Evolutionary conservation across 306 rosid genomes (phyloP).

Genomic region (Trifolium pratense): DNA sequence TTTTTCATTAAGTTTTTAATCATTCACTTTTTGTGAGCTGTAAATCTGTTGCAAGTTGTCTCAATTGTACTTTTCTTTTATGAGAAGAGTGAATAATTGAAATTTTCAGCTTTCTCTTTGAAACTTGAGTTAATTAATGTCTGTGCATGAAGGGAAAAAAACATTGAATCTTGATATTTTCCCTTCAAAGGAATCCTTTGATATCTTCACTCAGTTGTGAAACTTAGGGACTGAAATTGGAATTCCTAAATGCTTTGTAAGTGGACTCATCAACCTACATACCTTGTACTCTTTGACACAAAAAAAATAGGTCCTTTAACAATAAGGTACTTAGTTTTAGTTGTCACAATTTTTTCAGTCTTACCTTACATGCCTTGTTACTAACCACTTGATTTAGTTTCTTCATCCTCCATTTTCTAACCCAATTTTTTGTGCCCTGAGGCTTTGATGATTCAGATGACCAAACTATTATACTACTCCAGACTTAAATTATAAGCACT

Average conservation of each 20-base stretch:
- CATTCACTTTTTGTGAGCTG: slow-evolving; percentile 28
- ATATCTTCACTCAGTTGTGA: slow-evolving; percentile 49
- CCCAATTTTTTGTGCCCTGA: slow-evolving; percentile 23
- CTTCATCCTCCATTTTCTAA: slow-evolving; percentile 30
- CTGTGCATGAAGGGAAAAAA: slow-evolving; percentile 37
- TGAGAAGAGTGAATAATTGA: slow-evolving; percentile 43
- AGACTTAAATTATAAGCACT: not conserved
- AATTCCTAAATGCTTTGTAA: slow-evolving; percentile 38
- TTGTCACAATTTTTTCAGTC: slow-evolving; percentile 27
- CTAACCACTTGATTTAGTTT: slow-evolving; percentile 23
- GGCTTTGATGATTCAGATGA: slow-evolving; percentile 31
- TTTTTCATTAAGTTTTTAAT: slow-evolving; percentile 47
- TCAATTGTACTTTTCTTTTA: slow-evolving; percentile 40
- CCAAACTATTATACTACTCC: not conserved
- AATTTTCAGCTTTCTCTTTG: slow-evolving; percentile 47
- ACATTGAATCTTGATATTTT: slow-evolving; percentile 53
- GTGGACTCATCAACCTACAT: slow-evolving; percentile 43
- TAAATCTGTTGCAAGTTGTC: slow-evolving; percentile 33
- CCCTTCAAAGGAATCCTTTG: slow-evolving; percentile 50
- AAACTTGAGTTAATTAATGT: slow-evolving; percentile 44
- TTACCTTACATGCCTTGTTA: not conserved
- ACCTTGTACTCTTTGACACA: slow-evolving; percentile 33
- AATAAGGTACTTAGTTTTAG: slow-evolving; percentile 40
- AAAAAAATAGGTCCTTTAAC: slow-evolving; percentile 25
- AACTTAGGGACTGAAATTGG: slow-evolving; percentile 50